phyloP scores from a whole-genome alignment of 257 asterid genomes.

The Nicotiana attenuata region DNA sequence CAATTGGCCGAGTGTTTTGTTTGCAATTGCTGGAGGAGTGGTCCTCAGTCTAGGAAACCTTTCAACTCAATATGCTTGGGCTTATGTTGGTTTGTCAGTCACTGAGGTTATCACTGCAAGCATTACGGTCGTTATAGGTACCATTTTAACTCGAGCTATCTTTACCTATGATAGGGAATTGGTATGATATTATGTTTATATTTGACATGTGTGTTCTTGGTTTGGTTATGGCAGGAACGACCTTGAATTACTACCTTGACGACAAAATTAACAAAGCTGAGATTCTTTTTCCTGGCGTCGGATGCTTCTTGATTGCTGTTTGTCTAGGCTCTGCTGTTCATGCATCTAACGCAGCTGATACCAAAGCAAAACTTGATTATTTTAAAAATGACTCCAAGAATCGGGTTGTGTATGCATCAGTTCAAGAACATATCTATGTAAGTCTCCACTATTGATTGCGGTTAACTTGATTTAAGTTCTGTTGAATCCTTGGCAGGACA shows the following conservation, averaged over 20 bases:
- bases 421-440: background rate
- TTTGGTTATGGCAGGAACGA: constrained; percentile 52
- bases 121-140: constrained; percentile 94
- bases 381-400: constrained; percentile 28
- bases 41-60: constrained; percentile 84
- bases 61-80: constrained; percentile 96
- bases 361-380: constrained; percentile 54
- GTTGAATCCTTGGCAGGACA: constrained; percentile 16
- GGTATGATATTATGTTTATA: background rate
- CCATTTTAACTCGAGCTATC: background rate
- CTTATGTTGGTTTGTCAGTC: constrained; percentile 86
- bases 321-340: constrained; percentile 81
- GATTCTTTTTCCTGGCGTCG: constrained; percentile 96
- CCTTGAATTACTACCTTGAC: constrained; percentile 81
- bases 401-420: constrained; percentile 30
- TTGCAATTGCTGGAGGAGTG: constrained; percentile 87
- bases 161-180: background rate
- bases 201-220: background rate
- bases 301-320: constrained; percentile 86
- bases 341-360: constrained; percentile 74
- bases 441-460: background rate
- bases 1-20: constrained; percentile 73
- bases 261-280: constrained; percentile 83
- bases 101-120: constrained; percentile 83
- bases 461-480: background rate